These are phyloP conservation scores for Rhododendron molle DNA, from an alignment of 148 eudicot genomes.

Conservation along the genomic window DNA sequence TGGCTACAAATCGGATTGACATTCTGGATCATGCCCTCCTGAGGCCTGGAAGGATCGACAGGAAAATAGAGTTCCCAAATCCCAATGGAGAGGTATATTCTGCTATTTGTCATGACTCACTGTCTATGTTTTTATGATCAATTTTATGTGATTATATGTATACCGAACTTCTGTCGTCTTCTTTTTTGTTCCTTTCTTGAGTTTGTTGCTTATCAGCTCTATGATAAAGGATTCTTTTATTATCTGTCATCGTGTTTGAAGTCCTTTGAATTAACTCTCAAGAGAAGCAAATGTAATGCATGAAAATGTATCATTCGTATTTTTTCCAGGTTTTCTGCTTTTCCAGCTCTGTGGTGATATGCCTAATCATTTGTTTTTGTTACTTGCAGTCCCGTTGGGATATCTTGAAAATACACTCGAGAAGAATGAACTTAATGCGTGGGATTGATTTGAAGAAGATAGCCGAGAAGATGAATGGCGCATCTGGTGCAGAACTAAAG, in stretches of 20 bases:
- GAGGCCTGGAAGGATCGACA: slow-evolving; percentile 77
- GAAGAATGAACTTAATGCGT: slow-evolving; percentile 68
- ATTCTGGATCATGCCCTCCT: slow-evolving; percentile 77
- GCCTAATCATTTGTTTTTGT: not conserved
- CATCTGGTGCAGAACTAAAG: slow-evolving; percentile 84
- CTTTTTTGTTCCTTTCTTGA: not conserved
- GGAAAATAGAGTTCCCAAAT: slow-evolving; percentile 78
- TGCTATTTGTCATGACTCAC: not conserved
- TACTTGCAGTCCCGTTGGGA: slow-evolving; percentile 54
- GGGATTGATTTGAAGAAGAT: slow-evolving; percentile 77
- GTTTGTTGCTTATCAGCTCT: not conserved
- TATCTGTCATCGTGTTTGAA: slow-evolving; percentile 4
- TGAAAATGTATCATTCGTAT: not conserved
- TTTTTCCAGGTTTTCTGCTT: not conserved
- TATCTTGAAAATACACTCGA: slow-evolving; percentile 65
- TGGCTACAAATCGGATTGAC: slow-evolving; percentile 82
- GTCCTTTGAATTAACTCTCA: not conserved
- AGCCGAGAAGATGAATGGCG: slow-evolving; percentile 79
- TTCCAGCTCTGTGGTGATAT: not conserved
- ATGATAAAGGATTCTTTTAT: not conserved
- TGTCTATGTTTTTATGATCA: not conserved
- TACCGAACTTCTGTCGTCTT: too few relatives aligned
- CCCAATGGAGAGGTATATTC: slow-evolving; percentile 63
- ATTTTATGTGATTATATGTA: not conserved
- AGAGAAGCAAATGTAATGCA: slow-evolving; percentile 13